Percentiles rank a stretch among this genome's conserved stretches.
Conservation (phyloP, 2,329 filamentous ascomycete species). For the Pseudogymnoascus sp. region DNA sequence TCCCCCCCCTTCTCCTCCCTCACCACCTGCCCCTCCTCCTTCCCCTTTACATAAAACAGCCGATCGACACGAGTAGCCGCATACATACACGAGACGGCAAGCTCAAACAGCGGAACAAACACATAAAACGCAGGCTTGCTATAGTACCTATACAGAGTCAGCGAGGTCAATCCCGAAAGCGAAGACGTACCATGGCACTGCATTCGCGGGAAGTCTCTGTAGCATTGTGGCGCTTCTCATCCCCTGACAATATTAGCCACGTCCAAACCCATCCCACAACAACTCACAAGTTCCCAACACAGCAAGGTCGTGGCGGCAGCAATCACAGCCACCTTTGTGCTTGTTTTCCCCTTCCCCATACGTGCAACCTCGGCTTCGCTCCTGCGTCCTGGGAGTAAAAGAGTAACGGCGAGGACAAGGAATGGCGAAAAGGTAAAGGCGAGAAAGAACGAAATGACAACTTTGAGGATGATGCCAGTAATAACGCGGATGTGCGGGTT, state of each 20-base stretch:
- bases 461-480: neutral
- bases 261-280: neutral
- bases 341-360: neutral
- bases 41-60: neutral
- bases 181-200: neutral
- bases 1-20: neutral
- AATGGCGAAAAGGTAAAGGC: neutral
- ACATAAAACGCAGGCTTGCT: neutral
- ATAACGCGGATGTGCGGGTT: neutral
- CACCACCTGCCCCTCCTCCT: neutral
- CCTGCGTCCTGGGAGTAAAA: neutral
- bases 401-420: neutral
- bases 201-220: neutral
- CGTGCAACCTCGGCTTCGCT: neutral
- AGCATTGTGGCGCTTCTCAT: neutral
- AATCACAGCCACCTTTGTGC: neutral
- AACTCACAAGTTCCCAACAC: neutral
- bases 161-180: neutral
- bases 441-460: neutral
- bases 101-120: neutral
- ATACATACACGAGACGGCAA: neutral
- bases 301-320: neutral
- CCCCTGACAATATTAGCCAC: neutral
- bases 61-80: neutral
- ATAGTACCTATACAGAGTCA: neutral